These are phyloP conservation scores for Rubia balearica DNA, from an alignment of 305 asterid species.

Conservation along the genomic window DNA sequence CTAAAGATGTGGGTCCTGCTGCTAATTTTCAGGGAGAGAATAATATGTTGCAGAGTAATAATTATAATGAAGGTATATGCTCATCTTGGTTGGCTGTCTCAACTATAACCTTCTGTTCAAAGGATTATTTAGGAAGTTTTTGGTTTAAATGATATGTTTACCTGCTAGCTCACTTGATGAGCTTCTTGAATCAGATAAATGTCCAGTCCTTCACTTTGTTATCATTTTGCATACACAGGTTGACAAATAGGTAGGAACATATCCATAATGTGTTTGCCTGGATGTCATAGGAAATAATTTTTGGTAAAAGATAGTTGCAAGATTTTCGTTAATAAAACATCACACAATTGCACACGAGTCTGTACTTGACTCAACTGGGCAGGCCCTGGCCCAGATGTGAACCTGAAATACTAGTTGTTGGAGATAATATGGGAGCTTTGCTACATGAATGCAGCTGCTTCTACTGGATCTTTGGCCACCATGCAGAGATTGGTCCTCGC, in stretches of 20 bases:
- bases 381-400: too few relatives aligned
- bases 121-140: conserved; percentile 1
- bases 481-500: background rate
- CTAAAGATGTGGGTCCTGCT: conserved; percentile 27
- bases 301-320: background rate
- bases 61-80: conserved; percentile 51
- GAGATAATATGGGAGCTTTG: background rate
- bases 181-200: background rate
- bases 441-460: background rate
- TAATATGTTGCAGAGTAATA: conserved; percentile 31
- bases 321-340: background rate
- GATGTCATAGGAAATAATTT: too few relatives aligned
- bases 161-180: background rate
- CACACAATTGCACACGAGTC: too few relatives aligned
- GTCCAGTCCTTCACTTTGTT: background rate
- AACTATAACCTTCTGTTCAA: background rate
- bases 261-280: background rate
- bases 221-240: conserved; percentile 7
- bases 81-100: conserved; percentile 8
- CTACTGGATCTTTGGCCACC: background rate
- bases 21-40: conserved; percentile 50
- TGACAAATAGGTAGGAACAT: background rate
- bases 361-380: too few relatives aligned
- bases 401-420: too few relatives aligned
- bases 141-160: too few relatives aligned